Evolutionary conservation across 257 asterid species (phyloP), one percentile per base, ranked within the genome.

Genomic region (Nicotiana undulata): DNA sequence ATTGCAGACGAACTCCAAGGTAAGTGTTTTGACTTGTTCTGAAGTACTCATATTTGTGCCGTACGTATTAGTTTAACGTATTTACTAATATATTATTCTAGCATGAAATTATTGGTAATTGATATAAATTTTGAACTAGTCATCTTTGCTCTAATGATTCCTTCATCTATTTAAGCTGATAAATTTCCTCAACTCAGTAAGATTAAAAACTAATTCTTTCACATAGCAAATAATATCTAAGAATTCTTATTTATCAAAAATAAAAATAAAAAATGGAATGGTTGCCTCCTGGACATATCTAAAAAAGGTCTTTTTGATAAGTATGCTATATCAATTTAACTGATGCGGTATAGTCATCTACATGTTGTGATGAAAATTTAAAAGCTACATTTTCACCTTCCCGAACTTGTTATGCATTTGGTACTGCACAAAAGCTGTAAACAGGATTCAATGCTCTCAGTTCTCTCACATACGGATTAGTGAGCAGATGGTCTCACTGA

Each of bases 1-100:
- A 75, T 88, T 52, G 88, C 89, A 52, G 88, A 88, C 84, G 86
- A 87, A 78, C 89, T 90, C 63, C 83, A 63, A 85, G 93, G 93
- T 87, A 59, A 53, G 83, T 20, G 40, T 58, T 80, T 88, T 83
- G 87, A 88, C 90, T 86, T 81, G 61, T 60, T 46, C 60, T 24
- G 40, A 46, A 46, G 40, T 53, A 44, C 26, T 4, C 34, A 58
- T 75, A 70, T 75, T 67, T 22, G 28, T 77, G 65, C 63, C 40
- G 20, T 82, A 55, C 37, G n/a, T 49, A 6, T 29, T 64, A 5
- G 17, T 64, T 64, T 64, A 0, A 40, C 49, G 49, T 40, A 40
- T 40, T 40, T 40, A 40, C 49, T 40, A 40, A 40, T 70, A 20
- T 12, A 20, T 40, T 44, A 6, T 70, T 40, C 58, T 68, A 70